Evolutionary conservation across 169 alveolate species (phyloP).

Genomic region (Plasmodium fragile): DNA sequence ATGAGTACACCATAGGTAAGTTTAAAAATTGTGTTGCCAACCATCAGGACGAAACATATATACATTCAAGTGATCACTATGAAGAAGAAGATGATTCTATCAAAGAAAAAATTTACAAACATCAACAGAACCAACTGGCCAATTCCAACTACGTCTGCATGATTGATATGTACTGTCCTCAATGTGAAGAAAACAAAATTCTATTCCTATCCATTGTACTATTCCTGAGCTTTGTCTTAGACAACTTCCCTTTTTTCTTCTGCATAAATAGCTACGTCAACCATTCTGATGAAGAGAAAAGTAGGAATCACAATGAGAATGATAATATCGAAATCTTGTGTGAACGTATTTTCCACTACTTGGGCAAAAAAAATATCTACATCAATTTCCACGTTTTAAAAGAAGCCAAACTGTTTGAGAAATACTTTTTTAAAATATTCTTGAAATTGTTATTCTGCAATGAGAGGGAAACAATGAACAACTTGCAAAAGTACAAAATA

Average conservation of each 20-base stretch:
- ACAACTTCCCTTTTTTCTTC: constrained; percentile 60
- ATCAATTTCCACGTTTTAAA: constrained; percentile 9
- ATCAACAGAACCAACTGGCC: neutral
- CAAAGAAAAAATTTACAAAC: neutral
- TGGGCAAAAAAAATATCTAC: constrained; percentile 63
- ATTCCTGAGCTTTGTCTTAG: constrained; percentile 42
- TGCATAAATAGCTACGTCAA: neutral
- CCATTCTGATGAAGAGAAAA: no score
- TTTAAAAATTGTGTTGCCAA: neutral
- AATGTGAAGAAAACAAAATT: constrained; percentile 54
- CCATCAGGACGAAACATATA: neutral
- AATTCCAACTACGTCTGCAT: constrained; percentile 14
- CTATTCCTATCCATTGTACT: constrained; percentile 41
- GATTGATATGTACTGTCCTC: constrained; percentile 41
- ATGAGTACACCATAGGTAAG: constrained; percentile 35
- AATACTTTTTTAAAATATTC: constrained; percentile 57
- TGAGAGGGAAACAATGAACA: constrained; percentile 41
- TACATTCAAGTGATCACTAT: neutral
- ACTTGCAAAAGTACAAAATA: constrained; percentile 58
- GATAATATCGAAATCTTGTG: constrained; percentile 34
- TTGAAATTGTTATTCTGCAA: constrained; percentile 39
- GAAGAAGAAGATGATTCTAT: neutral
- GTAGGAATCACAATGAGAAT: neutral
- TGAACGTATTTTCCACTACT: constrained; percentile 38
- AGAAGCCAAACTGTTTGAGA: constrained; percentile 18